Conservation (phyloP, 2,329 filamentous ascomycete species). For the Fusarium chaquense region DNA sequence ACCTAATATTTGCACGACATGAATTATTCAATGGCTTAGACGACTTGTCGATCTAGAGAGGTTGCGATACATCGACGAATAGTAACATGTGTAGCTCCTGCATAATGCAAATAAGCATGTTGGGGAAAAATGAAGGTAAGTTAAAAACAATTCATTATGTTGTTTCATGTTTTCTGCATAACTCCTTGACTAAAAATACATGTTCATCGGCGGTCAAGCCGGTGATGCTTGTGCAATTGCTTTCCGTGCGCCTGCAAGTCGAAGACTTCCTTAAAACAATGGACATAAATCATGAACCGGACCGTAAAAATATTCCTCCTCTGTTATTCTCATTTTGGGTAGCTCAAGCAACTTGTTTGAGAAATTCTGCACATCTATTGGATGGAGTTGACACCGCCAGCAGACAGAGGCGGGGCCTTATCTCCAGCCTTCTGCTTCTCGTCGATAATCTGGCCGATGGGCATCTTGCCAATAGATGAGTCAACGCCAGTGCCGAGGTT, state of each 20-base stretch:
- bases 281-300: neutral
- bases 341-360: rapidly evolving
- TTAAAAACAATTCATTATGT: neutral
- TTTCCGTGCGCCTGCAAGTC: neutral
- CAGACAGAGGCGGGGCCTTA: constrained; percentile 1
- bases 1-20: no score
- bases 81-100: no score
- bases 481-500: neutral
- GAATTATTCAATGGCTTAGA: no score
- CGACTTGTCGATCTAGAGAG: no score
- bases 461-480: neutral
- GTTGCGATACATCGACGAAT: no score
- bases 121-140: no score
- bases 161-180: neutral
- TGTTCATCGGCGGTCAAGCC: rapidly evolving
- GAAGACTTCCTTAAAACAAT: neutral
- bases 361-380: neutral
- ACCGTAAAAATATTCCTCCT: neutral
- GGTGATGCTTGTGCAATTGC: neutral
- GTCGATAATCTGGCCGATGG: neutral
- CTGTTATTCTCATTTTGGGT: no score
- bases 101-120: no score
- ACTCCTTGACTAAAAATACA: neutral
- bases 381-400: constrained; percentile 13
- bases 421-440: constrained; percentile 16